Base-by-base conservation (phyloP, 129 eudicot species). In the Heracleum sosnowskyi region DNA sequence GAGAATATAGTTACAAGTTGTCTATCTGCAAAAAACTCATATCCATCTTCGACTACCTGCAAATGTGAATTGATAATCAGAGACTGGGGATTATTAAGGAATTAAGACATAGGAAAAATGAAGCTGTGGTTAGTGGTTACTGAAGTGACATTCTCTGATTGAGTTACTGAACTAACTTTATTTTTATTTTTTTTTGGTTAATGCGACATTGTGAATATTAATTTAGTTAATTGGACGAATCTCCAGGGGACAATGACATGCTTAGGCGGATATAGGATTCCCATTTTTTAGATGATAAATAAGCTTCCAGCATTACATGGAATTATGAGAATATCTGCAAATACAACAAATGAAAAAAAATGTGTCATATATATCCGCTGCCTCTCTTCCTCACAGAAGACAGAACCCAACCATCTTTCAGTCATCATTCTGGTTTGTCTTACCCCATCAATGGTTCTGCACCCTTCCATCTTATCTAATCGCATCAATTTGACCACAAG, bases 11-110 rank as follows among this genome's bases (percentile, higher is more conserved):
- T 46, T 46, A 74, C 77, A 28, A 74, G 77, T 41, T 74, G 55
- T 41, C 57, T 46, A 11, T 74, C 77, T 42, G 77, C 77, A 44
- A 74, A 74, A 31, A 42, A 74, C 77, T 74, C 77, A 28, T 74
- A 74, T n/a, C 77, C 77, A 74, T 74, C 62, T 74, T 74, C 77
- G n/a, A 74, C 77, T n/a, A 74, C 77, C 77, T 74, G 62, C 22
- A 74, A 74, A 18, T 12, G 1, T 60, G 34, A 26, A 60, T 60
- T 60, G 34, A 60, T 60, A 60, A 60, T 26, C 6, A 60, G 68
- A 26, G 13, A n/a, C 17, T n/a, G 68, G 24, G 29, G 13, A 24
- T 8, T 24, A 24, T 24, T 8, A 55, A 24, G 64, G 2, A 4
- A 53, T 11, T 22, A 51, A 5, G 10, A 51, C 62, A 22, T 1